Conservation (phyloP, 2,329 filamentous ascomycete genomes). For the Hypoxylon sp. region DNA sequence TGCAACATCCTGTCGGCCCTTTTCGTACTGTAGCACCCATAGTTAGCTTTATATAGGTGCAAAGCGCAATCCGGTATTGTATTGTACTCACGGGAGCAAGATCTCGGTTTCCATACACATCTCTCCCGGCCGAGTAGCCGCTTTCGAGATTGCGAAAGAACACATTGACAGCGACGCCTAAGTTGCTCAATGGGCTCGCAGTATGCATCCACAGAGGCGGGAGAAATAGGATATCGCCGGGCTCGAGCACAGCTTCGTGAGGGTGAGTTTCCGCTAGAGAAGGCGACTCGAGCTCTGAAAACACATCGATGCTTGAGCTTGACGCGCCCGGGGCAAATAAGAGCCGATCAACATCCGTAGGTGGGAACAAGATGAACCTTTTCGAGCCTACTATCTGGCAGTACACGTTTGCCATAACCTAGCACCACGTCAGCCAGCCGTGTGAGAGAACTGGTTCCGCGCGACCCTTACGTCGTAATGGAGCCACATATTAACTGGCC, state of each 20-base stretch:
- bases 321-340: constrained; percentile 79
- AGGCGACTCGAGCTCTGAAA: constrained; percentile 56
- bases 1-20: constrained; percentile 74
- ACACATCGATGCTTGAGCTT: constrained; percentile 79
- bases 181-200: constrained; percentile 62
- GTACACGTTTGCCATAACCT: constrained; percentile 88
- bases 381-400: constrained; percentile 81
- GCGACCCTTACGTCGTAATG: constrained; percentile 75
- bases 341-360: constrained; percentile 73
- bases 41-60: constrained; percentile 4
- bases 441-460: neutral
- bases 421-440: constrained; percentile 2
- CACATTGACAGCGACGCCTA: constrained; percentile 85
- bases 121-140: constrained; percentile 76
- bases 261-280: constrained; percentile 63
- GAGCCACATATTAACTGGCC: constrained; percentile 85
- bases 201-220: constrained; percentile 88
- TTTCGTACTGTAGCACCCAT: constrained; percentile 67
- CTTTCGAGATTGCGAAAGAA: constrained; percentile 79
- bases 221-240: constrained; percentile 81
- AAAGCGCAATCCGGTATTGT: neutral
- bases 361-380: constrained; percentile 78
- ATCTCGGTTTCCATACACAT: constrained; percentile 90
- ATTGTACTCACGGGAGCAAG: constrained; percentile 63
- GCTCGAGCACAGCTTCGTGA: constrained; percentile 68